phyloP scores from a whole-genome alignment of 192 early-diverging fungal genomes.

The Helicostylum pulchrum region DNA sequence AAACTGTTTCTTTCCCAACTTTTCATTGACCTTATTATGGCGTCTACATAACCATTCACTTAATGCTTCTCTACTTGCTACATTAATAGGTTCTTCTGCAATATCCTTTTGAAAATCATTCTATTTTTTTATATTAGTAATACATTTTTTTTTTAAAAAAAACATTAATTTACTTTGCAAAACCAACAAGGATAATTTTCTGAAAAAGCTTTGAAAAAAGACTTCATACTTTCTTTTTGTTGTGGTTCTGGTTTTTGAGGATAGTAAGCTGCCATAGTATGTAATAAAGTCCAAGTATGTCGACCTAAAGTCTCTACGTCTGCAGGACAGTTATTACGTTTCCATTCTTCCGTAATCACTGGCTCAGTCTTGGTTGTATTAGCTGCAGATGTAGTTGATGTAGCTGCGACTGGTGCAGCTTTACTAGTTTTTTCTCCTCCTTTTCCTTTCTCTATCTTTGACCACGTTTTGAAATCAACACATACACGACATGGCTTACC shows the following conservation, averaged over 20 bases:
- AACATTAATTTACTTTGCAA: constrained; percentile 57
- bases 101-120: constrained; percentile 80
- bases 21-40: constrained; percentile 94
- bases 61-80: constrained; percentile 65
- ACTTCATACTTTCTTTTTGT: constrained; percentile 74
- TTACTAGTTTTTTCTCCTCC: constrained; percentile 30
- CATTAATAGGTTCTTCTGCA: constrained; percentile 68
- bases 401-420: constrained; percentile 8
- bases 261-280: constrained; percentile 97
- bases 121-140: constrained; percentile 6
- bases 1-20: constrained; percentile 85
- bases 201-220: constrained; percentile 70
- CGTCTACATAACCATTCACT: constrained; percentile 88
- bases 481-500: constrained; percentile 80
- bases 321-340: constrained; percentile 66
- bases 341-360: constrained; percentile 22
- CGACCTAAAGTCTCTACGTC: constrained; percentile 80
- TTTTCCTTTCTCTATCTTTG: constrained; percentile 46
- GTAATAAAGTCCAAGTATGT: constrained; percentile 93
- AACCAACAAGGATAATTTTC: constrained; percentile 89
- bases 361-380: constrained; percentile 21
- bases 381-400: constrained; percentile 12
- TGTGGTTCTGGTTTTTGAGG: constrained; percentile 66
- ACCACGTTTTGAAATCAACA: constrained; percentile 73
- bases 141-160: not conserved